Percentiles rank a stretch among this genome's conserved stretches.
Conservation (phyloP, 2,329 filamentous ascomycete species). For the Apiospora phragmitis region DNA sequence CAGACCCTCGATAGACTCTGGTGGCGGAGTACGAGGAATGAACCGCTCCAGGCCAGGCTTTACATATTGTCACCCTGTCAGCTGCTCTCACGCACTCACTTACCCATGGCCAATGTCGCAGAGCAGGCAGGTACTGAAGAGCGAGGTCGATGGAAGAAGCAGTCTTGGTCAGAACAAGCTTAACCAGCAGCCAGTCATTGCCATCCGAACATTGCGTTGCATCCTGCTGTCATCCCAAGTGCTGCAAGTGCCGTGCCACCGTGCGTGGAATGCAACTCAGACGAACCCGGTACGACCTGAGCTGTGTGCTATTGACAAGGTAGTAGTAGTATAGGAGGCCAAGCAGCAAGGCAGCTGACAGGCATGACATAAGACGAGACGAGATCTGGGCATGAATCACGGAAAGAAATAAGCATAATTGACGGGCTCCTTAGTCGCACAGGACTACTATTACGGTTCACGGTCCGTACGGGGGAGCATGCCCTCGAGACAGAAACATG, state of each 20-base stretch:
- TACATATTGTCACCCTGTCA: neutral
- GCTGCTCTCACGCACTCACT: neutral
- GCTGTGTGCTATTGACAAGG: neutral
- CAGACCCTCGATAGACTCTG: neutral
- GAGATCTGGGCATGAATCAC: neutral
- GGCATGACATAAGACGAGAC: neutral
- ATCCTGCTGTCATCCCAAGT: neutral
- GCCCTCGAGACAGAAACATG: neutral
- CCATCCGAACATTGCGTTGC: neutral
- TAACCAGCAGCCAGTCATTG: neutral
- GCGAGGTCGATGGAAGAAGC: neutral
- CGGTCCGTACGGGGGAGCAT: neutral
- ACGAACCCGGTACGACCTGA: neutral
- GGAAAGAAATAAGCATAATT: neutral
- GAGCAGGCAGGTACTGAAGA: neutral
- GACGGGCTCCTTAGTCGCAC: neutral
- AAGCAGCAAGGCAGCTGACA: neutral
- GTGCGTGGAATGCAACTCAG: neutral
- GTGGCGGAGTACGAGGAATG: neutral
- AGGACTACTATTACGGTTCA: no score
- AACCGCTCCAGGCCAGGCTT: neutral
- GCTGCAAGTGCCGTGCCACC: neutral
- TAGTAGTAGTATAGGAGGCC: no score
- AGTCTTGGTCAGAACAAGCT: neutral
- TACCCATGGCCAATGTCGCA: neutral